Evolutionary conservation across 176 grass and related monocot species (phyloP).

Genomic region (Hordeum vulgare): MorexV3_pseudomolecules_assembly NC_058523.1:540937115-540937614

Average conservation of each 20-base stretch:
- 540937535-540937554: background rate
- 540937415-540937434: background rate
- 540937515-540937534: background rate
- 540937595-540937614: background rate
- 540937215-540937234: constrained; percentile 66
- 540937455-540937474: background rate
- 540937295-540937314: background rate
- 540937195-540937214: constrained; percentile 23
- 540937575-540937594: background rate
- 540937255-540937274: constrained; percentile 21
- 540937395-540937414: background rate
- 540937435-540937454: constrained; percentile 18
- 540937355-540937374: background rate
- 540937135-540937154: background rate
- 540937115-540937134: background rate
- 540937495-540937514: background rate
- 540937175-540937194: constrained; percentile 25
- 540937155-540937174: background rate
- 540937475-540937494: background rate
- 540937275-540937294: constrained; percentile 36
- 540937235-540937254: constrained; percentile 31
- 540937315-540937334: constrained; percentile 13
- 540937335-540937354: background rate
- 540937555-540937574: background rate
- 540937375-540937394: background rate